These are phyloP conservation scores for Solioccasus polychromus DNA, from an alignment of 768 basidiomycete genomes.

Conservation along the genomic window DNA sequence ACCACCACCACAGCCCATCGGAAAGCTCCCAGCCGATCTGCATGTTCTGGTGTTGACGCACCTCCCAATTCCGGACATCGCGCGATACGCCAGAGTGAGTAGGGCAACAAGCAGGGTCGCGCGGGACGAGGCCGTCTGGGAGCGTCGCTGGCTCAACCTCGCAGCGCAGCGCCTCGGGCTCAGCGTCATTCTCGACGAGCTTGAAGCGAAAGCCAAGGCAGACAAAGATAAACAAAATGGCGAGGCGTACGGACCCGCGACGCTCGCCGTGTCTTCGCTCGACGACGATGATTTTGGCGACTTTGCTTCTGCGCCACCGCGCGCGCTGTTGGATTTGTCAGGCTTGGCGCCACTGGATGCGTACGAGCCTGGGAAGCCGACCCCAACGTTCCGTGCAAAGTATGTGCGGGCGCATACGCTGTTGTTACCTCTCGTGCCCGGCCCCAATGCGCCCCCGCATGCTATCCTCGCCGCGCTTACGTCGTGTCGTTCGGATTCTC, in stretches of 20 bases:
- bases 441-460: conserved; percentile 64
- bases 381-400: conserved; percentile 45
- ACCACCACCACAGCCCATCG: conserved; percentile 49
- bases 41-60: conserved; percentile 71
- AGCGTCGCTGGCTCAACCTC: conserved; percentile 64
- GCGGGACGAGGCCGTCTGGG: conserved; percentile 78
- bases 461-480: conserved; percentile 50
- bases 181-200: conserved; percentile 50
- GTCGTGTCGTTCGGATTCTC: conserved; percentile 42
- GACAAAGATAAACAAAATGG: conserved; percentile 32
- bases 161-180: conserved; percentile 46
- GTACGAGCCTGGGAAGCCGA: conserved; percentile 20
- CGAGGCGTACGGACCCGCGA: conserved; percentile 51
- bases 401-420: conserved; percentile 67
- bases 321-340: conserved; percentile 21
- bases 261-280: conserved; percentile 45
- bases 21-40: conserved; percentile 74
- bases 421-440: conserved; percentile 55
- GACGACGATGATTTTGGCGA: conserved; percentile 89
- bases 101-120: conserved; percentile 61
- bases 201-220: conserved; percentile 46
- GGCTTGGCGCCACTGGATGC: conserved; percentile 9
- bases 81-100: conserved; percentile 66
- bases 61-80: conserved; percentile 78
- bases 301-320: conserved; percentile 52